phyloP scores from a whole-genome alignment of 495 filamentous ascomycete genomes.

The Penicillium dipodomyicola region DNA sequence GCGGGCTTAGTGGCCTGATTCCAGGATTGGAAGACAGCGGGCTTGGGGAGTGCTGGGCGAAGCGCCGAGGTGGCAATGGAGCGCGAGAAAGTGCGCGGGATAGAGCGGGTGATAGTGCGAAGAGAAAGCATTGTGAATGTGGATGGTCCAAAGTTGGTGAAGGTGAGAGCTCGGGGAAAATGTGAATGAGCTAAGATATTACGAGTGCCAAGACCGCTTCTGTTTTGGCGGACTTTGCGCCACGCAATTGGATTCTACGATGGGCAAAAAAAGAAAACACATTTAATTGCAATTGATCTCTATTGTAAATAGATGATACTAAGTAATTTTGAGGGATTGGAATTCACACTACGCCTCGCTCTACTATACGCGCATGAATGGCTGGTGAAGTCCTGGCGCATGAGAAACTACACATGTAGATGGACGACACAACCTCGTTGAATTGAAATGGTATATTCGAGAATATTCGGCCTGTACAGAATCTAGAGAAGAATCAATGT shows the following conservation, averaged over 20 bases:
- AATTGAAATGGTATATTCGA: slow-evolving; percentile 13
- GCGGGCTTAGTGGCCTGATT: slow-evolving; percentile 53
- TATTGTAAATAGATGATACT: not conserved
- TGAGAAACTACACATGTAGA: not conserved
- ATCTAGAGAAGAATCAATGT: slow-evolving; percentile 16
- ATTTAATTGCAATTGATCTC: not conserved
- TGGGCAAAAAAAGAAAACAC: not conserved
- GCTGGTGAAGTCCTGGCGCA: not conserved
- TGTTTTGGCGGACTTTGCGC: slow-evolving; percentile 15
- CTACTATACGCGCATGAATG: not conserved
- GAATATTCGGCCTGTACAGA: slow-evolving; percentile 15
- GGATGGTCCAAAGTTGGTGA: slow-evolving; percentile 20
- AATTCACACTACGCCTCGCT: not conserved
- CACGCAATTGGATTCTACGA: slow-evolving; percentile 12
- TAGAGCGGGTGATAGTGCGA: slow-evolving; percentile 65
- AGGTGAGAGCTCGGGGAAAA: slow-evolving; percentile 23
- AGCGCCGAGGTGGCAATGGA: slow-evolving; percentile 49
- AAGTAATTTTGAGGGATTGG: not conserved
- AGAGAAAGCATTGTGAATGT: slow-evolving; percentile 70
- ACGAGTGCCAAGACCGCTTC: slow-evolving; percentile 33
- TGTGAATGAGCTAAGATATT: slow-evolving; percentile 31
- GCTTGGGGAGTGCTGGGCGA: slow-evolving; percentile 49
- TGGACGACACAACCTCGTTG: slow-evolving; percentile 6
- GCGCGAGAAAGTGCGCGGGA: slow-evolving; percentile 65
- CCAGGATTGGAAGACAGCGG: slow-evolving; percentile 47